Evolutionary conservation across 2,329 filamentous ascomycete species (phyloP), one percentile per base, ranked within the genome.

Genomic region (Fusarium xyrophilum): DNA sequence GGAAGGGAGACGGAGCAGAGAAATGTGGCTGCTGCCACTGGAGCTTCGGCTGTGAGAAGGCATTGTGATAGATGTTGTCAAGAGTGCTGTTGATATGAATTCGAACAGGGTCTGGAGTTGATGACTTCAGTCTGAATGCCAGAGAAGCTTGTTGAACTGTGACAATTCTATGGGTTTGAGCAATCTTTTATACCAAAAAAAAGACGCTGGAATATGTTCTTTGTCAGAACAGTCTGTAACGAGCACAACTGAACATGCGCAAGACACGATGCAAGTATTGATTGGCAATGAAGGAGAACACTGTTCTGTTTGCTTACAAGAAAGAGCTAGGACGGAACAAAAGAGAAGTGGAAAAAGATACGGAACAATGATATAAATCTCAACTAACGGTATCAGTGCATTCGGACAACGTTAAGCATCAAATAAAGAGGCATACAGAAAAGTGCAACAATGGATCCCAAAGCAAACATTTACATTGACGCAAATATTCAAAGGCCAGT

Each of bases 101-200:
- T 14, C 8, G 17, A 35, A 25, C 17, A 7, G 3, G 6, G 8
- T 48, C 8, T 25, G 17, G 4, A n/a, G 21, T 35, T 25, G 21
- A 2, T 25, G 8, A 7, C 7, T 14, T 4, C 14, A 15, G 17
- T 36, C 17, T 50, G 21, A 19, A 12, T n/a, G 17, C 7, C 0
- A n/a, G 17, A n/a, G 32, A 27, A 25, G 12, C 2, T 2, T n/a
- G 21, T 3, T 36, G 17, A 12, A 4, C 5, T 14, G 5, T 2
- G 3, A 11, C 3, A 1, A 8, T 5, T 1, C 5, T 3, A 6
- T 15, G 17, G 6, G 0, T 3, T n/a, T 6, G 3, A 27, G 2
- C 7, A 5, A 3, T 8, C 8, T 7, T 36, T 50, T 50, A 50
- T 50, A 50, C 1, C 1, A 15, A 8, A 1, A 25, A 2, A 0